Conservation (phyloP, 805 yeast genomes). For the Candida boidinii region DNA sequence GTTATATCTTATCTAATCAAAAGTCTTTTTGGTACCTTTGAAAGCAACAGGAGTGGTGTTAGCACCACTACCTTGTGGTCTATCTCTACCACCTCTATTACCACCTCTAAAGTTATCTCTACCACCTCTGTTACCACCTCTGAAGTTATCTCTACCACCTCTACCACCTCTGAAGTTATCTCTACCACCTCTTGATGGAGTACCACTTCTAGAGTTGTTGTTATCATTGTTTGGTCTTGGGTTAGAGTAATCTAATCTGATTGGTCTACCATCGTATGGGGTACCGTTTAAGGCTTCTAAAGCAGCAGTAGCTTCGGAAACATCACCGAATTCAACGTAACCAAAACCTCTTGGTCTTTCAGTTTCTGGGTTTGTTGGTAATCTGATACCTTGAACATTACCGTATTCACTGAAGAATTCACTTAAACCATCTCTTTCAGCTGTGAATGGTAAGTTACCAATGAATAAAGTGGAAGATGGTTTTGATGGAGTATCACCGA, state of each 20-base stretch:
- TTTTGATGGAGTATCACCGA: slow-evolving; percentile 82
- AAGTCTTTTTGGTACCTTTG: slow-evolving; percentile 79
- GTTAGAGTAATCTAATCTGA: slow-evolving; percentile 90
- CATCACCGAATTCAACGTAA: slow-evolving; percentile 81
- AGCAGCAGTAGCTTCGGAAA: slow-evolving; percentile 89
- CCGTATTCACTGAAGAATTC: slow-evolving; percentile 73
- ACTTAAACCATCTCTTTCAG: slow-evolving; percentile 71
- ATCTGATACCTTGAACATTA: slow-evolving; percentile 77
- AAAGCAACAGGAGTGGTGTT: slow-evolving; percentile 64
- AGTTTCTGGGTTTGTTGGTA: slow-evolving; percentile 98
- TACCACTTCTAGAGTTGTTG: slow-evolving; percentile 15
- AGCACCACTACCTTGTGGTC: slow-evolving; percentile 50
- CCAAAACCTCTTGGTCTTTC: slow-evolving; percentile 99
- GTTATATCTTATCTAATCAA: slow-evolving; percentile 59
- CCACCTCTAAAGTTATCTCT: slow-evolving; percentile 34
- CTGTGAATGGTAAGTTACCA: slow-evolving; percentile 92
- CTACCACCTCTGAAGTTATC: slow-evolving; percentile 28
- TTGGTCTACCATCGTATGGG: slow-evolving; percentile 83
- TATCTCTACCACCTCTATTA: slow-evolving; percentile 32
- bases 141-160: slow-evolving; percentile 27
- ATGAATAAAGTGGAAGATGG: slow-evolving; percentile 95
- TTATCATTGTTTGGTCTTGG: slow-evolving; percentile 59
- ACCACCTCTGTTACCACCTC: slow-evolving; percentile 34
- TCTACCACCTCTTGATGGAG: slow-evolving; percentile 22
- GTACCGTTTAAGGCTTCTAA: slow-evolving; percentile 82